Evolutionary conservation across 2,329 filamentous ascomycete genomes (phyloP).

Genomic region (Cladophialophora bantiana): DNA sequence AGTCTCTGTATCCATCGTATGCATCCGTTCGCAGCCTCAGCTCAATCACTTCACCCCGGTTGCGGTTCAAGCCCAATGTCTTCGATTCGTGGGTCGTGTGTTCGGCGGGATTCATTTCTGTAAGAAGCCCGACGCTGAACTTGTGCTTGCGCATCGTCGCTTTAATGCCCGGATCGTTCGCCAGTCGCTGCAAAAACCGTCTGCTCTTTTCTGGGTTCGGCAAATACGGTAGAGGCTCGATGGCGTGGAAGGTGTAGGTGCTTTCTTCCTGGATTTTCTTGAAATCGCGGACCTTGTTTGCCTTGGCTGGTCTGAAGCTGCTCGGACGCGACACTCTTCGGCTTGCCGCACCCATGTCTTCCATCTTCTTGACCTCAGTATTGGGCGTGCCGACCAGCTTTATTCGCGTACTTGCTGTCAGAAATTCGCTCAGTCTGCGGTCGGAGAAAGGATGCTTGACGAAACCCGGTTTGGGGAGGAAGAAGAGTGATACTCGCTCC

Average conservation of each 20-base stretch:
- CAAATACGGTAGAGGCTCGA: conserved; percentile 78
- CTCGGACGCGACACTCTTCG: conserved; percentile 44
- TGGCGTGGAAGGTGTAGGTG: conserved; percentile 79
- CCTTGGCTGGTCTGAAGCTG: conserved; percentile 35
- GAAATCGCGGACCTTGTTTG: conserved; percentile 42
- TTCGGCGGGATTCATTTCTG: conserved; percentile 90
- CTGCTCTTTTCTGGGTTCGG: conserved; percentile 75
- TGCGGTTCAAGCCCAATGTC: conserved; percentile 85
- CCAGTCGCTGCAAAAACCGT: conserved; percentile 75
- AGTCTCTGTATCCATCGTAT: conserved; percentile 92
- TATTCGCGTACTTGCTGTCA: conserved; percentile 54
- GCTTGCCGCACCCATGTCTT: conserved; percentile 46
- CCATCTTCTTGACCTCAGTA: conserved; percentile 52
- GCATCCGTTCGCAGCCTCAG: conserved; percentile 89
- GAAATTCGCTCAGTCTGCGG: conserved; percentile 45
- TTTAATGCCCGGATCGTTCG: conserved; percentile 83
- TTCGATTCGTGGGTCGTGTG: conserved; percentile 84
- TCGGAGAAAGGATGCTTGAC: conserved; percentile 54
- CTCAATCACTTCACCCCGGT: conserved; percentile 88
- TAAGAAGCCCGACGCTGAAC: conserved; percentile 84
- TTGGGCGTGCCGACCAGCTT: conserved; percentile 54
- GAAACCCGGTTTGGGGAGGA: conserved; percentile 56
- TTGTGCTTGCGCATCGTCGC: conserved; percentile 82
- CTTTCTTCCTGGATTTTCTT: conserved; percentile 60
- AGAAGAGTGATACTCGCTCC: conserved; percentile 54